Base-by-base conservation (phyloP, 148 eudicot species). In the Heliamphora exappendiculata region DNA sequence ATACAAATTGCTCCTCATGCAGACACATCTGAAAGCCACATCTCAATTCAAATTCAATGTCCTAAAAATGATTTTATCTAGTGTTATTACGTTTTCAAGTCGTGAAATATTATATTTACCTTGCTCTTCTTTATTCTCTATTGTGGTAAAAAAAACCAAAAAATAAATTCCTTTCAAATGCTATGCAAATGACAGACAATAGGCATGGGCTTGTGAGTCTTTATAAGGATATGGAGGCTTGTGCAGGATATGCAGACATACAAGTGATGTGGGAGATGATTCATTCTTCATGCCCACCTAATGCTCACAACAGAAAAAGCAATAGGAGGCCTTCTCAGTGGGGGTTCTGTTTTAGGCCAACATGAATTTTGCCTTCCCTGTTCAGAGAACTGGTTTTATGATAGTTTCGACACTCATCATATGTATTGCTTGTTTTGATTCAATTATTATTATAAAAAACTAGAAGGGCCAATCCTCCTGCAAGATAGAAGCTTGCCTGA, bases 191-290 rank as follows among this genome's bases (percentile, higher is more conserved):
- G 41, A 76, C 85, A 85, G 88, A 49, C 13, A 85, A 84, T 17
- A 74, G 75, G 60, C 54, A 62, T 75, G 91, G 88, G 44, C 75
- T 87, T 33, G 86, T 85, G 72, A 85, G 76, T 74, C 82, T 88
- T 3, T 82, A 80, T 80, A 83, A 87, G 84, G 95, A 88, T 73
- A 85, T 82, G 86, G 89, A 90, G 72, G 81, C 81, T 26, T 90
- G 90, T 70, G 89, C 39, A 72, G 92, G 83, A 79, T 90, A 90
- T 83, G 78, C 59, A 71, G 95, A 90, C 70, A 86, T 88, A 67
- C 82, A 88, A 63, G 90, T 87, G 22, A 90, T 90, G 95, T 90
- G 95, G 95, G 82, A 86, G 82, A 88, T 88, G 79, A 80, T 90
- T 66, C 90, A 90, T 45, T 82, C 94, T 41, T 82, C 85, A 9